Conservation (phyloP, 1,284 basidiomycete genomes). For the Ganoderma lingzhi region DNA sequence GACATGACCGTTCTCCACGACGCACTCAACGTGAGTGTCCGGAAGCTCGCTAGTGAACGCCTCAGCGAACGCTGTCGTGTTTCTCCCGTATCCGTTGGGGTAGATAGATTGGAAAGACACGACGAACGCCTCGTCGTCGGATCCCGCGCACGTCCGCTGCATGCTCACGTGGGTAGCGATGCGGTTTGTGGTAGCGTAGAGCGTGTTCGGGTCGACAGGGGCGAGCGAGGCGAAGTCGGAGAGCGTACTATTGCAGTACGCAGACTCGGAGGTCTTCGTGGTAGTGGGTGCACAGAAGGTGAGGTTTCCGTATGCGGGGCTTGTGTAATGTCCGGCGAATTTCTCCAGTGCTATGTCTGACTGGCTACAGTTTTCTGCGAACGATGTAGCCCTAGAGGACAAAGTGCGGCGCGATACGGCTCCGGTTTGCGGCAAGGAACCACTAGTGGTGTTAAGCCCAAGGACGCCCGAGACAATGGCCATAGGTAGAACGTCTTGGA, state of each 20-base stretch:
- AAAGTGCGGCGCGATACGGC: background rate
- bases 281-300: constrained; percentile 43
- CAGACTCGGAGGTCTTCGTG: constrained; percentile 19
- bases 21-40: constrained; percentile 34
- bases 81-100: constrained; percentile 38
- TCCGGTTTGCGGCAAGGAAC: constrained; percentile 30
- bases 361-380: background rate
- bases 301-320: constrained; percentile 46
- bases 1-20: constrained; percentile 10
- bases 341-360: constrained; percentile 20
- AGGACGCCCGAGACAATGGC: constrained; percentile 29
- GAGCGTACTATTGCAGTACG: constrained; percentile 36
- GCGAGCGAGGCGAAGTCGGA: constrained; percentile 41
- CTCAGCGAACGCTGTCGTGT: constrained; percentile 38
- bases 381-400: background rate
- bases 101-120: constrained; percentile 33
- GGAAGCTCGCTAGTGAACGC: constrained; percentile 33
- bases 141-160: constrained; percentile 16
- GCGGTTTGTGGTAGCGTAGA: constrained; percentile 27
- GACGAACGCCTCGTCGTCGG: constrained; percentile 26
- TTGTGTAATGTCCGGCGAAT: constrained; percentile 45
- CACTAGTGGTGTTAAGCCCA: constrained; percentile 27
- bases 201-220: constrained; percentile 13
- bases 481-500: constrained; percentile 40
- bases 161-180: constrained; percentile 31